phyloP scores from a whole-genome alignment of 495 filamentous ascomycete genomes.

The Oleoguttula mirabilis region DNA sequence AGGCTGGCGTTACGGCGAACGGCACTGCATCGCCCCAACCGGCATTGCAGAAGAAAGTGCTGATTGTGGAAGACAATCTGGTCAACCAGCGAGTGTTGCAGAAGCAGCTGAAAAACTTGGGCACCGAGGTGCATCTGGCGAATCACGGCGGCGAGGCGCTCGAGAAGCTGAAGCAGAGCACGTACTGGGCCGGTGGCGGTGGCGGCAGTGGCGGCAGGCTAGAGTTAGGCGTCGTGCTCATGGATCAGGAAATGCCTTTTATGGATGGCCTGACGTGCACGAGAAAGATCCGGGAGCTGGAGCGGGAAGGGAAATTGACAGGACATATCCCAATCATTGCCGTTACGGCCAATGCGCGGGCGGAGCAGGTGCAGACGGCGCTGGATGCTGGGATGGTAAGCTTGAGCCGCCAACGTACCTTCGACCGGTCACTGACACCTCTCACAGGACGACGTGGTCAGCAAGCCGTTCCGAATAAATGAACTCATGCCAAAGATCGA shows the following conservation, averaged over 20 bases:
- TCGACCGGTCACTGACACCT: not conserved
- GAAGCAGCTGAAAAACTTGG: conserved; percentile 49
- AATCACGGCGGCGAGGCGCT: conserved; percentile 69
- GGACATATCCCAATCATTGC: conserved; percentile 61
- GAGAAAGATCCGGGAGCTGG: conserved; percentile 50
- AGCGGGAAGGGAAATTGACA: conserved; percentile 37
- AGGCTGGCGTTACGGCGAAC: not conserved
- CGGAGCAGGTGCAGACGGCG: conserved; percentile 54
- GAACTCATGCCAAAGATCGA: conserved; percentile 60
- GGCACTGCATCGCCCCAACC: not conserved
- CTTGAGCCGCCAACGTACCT: conserved; percentile 5
- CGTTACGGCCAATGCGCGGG: conserved; percentile 62
- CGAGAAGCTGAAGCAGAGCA: conserved; percentile 35
- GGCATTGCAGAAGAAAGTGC: conserved; percentile 33
- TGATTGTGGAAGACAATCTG: conserved; percentile 75
- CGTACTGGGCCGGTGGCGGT: conserved; percentile 22
- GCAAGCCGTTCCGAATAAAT: conserved; percentile 65
- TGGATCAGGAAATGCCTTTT: conserved; percentile 80
- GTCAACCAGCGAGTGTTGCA: conserved; percentile 61
- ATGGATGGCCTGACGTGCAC: conserved; percentile 69
- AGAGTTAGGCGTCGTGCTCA: conserved; percentile 53
- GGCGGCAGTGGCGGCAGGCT: conserved; percentile 24
- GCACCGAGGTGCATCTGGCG: conserved; percentile 54
- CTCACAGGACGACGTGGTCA: conserved; percentile 67
- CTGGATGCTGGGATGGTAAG: conserved; percentile 56